These are phyloP conservation scores for Cochlearia excelsa DNA, from an alignment of 345 rosid species.

Conservation along the genomic window DNA sequence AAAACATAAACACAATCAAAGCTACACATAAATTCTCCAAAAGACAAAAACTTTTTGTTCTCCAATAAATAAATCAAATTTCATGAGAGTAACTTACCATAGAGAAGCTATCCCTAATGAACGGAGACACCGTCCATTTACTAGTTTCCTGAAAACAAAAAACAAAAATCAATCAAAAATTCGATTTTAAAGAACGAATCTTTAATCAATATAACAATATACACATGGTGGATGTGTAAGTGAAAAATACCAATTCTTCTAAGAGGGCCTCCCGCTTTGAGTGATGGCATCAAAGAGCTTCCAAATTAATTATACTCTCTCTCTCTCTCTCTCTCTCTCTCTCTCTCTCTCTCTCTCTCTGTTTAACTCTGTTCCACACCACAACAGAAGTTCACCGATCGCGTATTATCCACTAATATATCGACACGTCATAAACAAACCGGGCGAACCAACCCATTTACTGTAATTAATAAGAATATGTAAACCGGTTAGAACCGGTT, in stretches of 20 bases:
- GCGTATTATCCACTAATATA: neutral
- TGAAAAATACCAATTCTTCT: conserved; percentile 56
- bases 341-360: neutral
- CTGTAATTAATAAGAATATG: neutral
- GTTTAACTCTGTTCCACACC: neutral
- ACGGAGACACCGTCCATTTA: conserved; percentile 74
- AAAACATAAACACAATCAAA: neutral
- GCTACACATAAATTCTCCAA: neutral
- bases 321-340: no score
- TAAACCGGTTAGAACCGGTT: conserved; percentile 14
- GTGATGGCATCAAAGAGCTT: conserved; percentile 69
- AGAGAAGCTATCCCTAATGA: conserved; percentile 85
- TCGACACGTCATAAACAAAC: conserved; percentile 12
- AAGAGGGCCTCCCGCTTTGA: conserved; percentile 94
- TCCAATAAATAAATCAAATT: neutral
- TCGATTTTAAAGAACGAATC: neutral
- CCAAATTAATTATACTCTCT: conserved; percentile 8
- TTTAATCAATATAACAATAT: neutral
- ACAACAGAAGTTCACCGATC: conserved; percentile 18
- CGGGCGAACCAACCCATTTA: conserved; percentile 5
- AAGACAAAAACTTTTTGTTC: neutral
- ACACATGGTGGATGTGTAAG: conserved; percentile 2
- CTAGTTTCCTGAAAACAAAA: conserved; percentile 67
- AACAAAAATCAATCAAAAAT: neutral
- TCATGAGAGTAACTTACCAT: conserved; percentile 48